A percentile compares a stretch with the other conserved stretches of the same genome.
These are phyloP conservation scores for Discostella pseudostelligera DNA, from an alignment of 108 stramenopile genomes.

Conservation along the genomic window DNA sequence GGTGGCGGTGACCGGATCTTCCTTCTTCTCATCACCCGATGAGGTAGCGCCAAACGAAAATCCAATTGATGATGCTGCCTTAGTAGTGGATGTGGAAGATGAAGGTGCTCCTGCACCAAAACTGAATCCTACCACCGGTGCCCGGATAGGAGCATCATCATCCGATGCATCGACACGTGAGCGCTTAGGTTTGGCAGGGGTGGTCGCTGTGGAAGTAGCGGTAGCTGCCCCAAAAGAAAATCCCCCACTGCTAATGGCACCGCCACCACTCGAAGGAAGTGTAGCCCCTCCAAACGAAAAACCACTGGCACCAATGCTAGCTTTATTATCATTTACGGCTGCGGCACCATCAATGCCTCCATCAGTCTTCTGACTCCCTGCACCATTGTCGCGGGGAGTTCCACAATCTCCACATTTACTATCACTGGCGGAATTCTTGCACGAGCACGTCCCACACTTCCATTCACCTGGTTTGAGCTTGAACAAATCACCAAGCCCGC, in stretches of 20 bases:
- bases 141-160: slow-evolving; percentile 1
- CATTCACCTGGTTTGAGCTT: slow-evolving; percentile 47
- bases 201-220: not conserved
- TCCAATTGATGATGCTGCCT: not conserved
- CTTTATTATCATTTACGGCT: not conserved
- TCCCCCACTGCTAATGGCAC: slow-evolving; percentile 8
- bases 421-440: slow-evolving; percentile 23
- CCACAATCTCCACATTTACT: slow-evolving; percentile 45
- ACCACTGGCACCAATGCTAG: slow-evolving; percentile 24
- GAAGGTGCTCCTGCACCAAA: slow-evolving; percentile 5
- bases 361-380: not conserved
- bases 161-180: not conserved
- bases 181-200: slow-evolving; percentile 20
- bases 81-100: not conserved
- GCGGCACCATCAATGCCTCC: slow-evolving; percentile 3
- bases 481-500: slow-evolving; percentile 38
- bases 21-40: slow-evolving; percentile 13
- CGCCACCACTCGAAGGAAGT: slow-evolving; percentile 1
- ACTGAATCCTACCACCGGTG: slow-evolving; percentile 4
- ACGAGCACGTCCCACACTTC: slow-evolving; percentile 50
- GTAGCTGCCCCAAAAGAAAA: slow-evolving; percentile 28
- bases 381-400: slow-evolving; percentile 18
- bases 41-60: slow-evolving; percentile 4
- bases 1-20: not conserved
- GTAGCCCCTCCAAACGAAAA: slow-evolving; percentile 21